A percentile compares a stretch with the other conserved stretches of the same genome.
Evolutionary conservation across 2,329 filamentous ascomycete genomes (phyloP).

Genomic region (Aphanocladium album): DNA sequence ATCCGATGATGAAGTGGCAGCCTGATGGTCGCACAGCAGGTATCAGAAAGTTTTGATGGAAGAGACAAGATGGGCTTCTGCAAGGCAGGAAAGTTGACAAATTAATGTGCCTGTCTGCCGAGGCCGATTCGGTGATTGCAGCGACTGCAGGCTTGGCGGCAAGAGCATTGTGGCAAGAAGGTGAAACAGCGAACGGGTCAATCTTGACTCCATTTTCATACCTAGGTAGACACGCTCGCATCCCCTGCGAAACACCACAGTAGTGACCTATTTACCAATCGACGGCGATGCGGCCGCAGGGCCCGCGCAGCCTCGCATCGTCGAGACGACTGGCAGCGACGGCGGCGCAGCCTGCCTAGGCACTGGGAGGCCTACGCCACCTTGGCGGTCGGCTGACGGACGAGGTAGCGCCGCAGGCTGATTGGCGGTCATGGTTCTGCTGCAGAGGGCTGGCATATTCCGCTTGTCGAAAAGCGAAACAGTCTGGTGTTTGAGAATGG

Average conservation of each 20-base stretch:
- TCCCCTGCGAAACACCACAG: not conserved
- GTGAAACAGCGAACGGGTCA: conserved; percentile 1
- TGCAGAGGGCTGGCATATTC: not conserved
- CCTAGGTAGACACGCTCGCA: too few species aligned
- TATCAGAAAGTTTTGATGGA: not conserved
- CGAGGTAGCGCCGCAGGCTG: not conserved
- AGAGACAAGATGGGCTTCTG: not conserved
- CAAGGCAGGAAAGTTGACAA: not conserved
- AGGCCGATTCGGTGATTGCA: not conserved
- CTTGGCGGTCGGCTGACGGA: not conserved
- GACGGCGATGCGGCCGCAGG: not conserved
- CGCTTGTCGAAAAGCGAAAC: conserved; percentile 6
- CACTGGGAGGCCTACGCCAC: not conserved
- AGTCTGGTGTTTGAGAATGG: conserved; percentile 6
- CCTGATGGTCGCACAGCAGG: not conserved
- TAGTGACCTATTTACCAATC: not conserved
- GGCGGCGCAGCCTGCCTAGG: not conserved
- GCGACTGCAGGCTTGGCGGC: not conserved
- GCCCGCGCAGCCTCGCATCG: not conserved
- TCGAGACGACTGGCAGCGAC: not conserved
- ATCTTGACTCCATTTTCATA: not conserved
- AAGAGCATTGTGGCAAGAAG: not conserved
- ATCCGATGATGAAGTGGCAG: not conserved
- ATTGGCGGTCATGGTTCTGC: not conserved
- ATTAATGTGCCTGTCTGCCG: not conserved